Evolutionary conservation across 1,284 basidiomycete genomes (phyloP).

Genomic region (Ceratobasidium sp.): DNA sequence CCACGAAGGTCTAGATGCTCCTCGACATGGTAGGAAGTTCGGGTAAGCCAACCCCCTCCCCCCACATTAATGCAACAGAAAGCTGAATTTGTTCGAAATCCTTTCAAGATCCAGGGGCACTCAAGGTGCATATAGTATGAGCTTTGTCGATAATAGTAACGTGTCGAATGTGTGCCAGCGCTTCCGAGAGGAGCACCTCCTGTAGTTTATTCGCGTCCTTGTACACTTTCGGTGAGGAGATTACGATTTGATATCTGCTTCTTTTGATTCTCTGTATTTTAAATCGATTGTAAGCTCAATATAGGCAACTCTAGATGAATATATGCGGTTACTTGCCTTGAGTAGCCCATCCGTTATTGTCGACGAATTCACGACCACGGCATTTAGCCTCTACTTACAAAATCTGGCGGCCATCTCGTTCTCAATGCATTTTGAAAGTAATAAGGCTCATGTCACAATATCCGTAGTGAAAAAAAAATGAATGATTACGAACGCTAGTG

Average conservation of each 20-base stretch:
- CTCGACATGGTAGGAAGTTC: no score
- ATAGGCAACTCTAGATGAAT: background rate
- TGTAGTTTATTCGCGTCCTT: background rate
- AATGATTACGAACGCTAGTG: background rate
- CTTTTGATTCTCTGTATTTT: background rate
- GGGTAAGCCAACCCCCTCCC: no score
- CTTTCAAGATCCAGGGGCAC: background rate
- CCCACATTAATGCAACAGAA: no score
- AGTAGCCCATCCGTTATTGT: background rate
- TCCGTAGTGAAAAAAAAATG: background rate
- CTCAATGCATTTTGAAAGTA: background rate
- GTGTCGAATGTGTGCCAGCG: background rate
- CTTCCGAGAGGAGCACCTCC: background rate
- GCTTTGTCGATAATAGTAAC: background rate
- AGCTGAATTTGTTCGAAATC: background rate
- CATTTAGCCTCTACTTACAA: background rate
- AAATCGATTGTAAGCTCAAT: background rate
- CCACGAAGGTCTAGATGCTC: no score
- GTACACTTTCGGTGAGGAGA: background rate
- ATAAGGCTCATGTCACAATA: background rate
- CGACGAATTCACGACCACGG: background rate
- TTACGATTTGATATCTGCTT: background rate
- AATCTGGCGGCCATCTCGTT: background rate
- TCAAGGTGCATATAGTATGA: background rate
- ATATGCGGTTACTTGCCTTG: background rate